These are phyloP conservation scores for Rhytidiadelphus loreus DNA, from an alignment of 225 moss, liverwort and hornwort species.

Conservation along the genomic window DNA sequence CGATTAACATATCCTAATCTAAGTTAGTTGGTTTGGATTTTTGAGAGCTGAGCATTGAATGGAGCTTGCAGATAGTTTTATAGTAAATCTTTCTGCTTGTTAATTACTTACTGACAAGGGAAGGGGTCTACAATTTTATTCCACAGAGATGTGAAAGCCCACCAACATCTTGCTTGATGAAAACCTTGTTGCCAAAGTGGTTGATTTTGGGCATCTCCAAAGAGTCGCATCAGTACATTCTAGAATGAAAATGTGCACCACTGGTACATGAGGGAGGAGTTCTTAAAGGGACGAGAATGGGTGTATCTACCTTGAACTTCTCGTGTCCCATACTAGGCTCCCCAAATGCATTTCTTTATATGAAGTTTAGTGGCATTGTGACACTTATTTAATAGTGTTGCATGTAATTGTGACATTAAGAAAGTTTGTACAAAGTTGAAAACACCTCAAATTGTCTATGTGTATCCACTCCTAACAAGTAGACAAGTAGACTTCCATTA, in stretches of 20 bases:
- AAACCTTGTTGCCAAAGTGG: no score
- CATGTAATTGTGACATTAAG: neutral
- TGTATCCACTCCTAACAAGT: no score
- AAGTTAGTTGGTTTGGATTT: neutral
- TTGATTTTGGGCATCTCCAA: no score
- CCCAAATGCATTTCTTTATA: neutral
- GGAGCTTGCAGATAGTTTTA: neutral
- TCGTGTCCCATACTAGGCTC: neutral
- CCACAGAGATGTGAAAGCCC: slow-evolving; percentile 33
- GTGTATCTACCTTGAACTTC: no score
- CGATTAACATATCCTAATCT: neutral
- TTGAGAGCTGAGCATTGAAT: neutral
- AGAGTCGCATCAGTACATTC: no score
- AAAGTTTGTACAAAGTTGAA: neutral
- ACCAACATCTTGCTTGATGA: slow-evolving; percentile 45
- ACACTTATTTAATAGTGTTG: neutral
- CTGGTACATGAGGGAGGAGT: no score
- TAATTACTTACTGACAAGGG: neutral
- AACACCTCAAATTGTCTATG: neutral
- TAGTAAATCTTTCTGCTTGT: neutral
- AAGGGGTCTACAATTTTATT: neutral
- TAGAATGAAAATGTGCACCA: no score
- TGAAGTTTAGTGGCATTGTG: neutral
- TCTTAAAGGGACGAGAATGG: no score
- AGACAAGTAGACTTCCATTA: neutral